These are phyloP conservation scores for Cucumis sativus DNA, from an alignment of 306 rosid species.

Conservation along the genomic window DNA sequence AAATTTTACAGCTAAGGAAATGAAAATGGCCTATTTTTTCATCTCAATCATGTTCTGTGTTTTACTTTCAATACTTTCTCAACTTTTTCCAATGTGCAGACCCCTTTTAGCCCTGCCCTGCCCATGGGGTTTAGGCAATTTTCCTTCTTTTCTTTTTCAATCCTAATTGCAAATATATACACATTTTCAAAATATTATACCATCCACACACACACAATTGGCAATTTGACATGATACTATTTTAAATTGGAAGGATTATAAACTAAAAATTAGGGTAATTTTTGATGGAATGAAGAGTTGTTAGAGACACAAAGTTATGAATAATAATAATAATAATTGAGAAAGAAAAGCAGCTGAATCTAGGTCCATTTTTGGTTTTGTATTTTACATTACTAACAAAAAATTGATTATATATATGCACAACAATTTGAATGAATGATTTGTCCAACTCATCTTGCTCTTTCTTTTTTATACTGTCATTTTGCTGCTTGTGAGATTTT, in stretches of 20 bases:
- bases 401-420: neutral
- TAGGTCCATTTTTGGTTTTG: neutral
- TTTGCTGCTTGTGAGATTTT: conserved; percentile 21
- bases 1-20: too few species aligned
- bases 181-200: too few species aligned
- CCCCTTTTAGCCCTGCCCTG: conserved; percentile 15
- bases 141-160: too few species aligned
- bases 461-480: conserved; percentile 11
- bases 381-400: neutral
- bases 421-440: neutral
- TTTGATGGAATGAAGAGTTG: neutral
- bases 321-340: neutral
- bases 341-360: neutral
- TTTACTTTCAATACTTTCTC: conserved; percentile 49
- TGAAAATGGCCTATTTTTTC: too few species aligned
- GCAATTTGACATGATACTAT: too few species aligned
- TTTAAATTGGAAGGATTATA: too few species aligned
- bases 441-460: neutral
- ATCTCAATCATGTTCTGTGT: conserved; percentile 22
- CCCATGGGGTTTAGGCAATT: conserved; percentile 4
- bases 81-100: conserved; percentile 50
- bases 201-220: too few species aligned
- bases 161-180: too few species aligned
- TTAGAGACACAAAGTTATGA: neutral
- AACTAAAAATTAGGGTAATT: too few species aligned